Evolutionary conservation across 805 yeast species (phyloP), one percentile per base, ranked within the genome.

Genomic region (Pichia nakasei): DNA sequence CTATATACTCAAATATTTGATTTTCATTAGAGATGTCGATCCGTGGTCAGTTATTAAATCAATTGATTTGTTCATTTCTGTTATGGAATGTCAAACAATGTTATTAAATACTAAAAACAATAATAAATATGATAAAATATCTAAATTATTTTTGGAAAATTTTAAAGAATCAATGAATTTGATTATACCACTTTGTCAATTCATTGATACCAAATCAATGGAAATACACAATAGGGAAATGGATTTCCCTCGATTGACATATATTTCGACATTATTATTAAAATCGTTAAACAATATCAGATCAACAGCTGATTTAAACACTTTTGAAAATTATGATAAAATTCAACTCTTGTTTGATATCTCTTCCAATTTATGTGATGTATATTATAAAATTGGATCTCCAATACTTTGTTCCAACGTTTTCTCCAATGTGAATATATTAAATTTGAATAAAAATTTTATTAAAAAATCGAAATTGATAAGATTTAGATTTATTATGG

Each of bases 401-500:
- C 82, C 83, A 6, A 64, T 77, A 50, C 60, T 77, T 17, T 79
- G 85, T 58, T 69, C 77, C 31, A 78, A 79, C 51, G 76, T 79
- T 34, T 77, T 78, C 53, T 70, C 80, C 29, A 79, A 78, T 56
- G 72, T 79, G 65, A 75, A 72, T 51, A 73, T 69, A 39, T 66
- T 79, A 18, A 62, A 65, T 21, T 60, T 78, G 34, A 66, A 64
- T 34, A 68, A 69, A 42, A 50, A 49, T 3, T 57, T 63, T n/a
- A 76, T 69, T 35, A 56, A 68, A 4, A 64, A 53, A 35, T 58
- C 68, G 17, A 76, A 75, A 48, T 69, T 73, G 37, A 54, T 77
- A 7, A 73, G 70, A 41, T 79, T 76, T 56, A 58, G 83, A 39
- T 78, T 66, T 53, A 68, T 73, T 38, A 59, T 78, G 37, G 79